phyloP scores from a whole-genome alignment of 495 filamentous ascomycete species.

The Annulohypoxylon nitens region DNA sequence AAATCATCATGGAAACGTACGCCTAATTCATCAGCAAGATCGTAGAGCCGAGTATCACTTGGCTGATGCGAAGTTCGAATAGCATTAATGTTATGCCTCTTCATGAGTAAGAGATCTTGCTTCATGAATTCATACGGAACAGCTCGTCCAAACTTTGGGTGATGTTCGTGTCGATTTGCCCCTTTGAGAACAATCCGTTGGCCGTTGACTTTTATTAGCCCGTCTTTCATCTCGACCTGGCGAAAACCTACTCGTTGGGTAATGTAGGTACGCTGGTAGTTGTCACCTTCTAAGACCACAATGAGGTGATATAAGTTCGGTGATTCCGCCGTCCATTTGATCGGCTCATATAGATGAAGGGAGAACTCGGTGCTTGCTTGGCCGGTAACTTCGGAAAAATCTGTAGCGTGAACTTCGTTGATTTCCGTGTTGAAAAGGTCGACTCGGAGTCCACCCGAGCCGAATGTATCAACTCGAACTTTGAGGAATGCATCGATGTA shows the following conservation, averaged over 20 bases:
- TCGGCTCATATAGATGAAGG: constrained; percentile 60
- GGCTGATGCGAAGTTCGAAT: constrained; percentile 74
- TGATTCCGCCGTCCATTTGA: constrained; percentile 76
- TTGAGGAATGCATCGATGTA: constrained; percentile 68
- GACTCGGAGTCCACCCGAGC: constrained; percentile 49
- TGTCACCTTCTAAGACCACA: constrained; percentile 53
- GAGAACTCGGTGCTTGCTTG: constrained; percentile 49
- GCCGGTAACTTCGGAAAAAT: constrained; percentile 9
- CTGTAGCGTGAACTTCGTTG: constrained; percentile 34
- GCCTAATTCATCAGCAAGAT: constrained; percentile 76
- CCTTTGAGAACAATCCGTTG: constrained; percentile 68
- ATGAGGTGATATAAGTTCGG: constrained; percentile 69
- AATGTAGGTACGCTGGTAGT: constrained; percentile 45
- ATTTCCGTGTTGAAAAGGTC: constrained; percentile 52
- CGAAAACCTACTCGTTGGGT: constrained; percentile 69
- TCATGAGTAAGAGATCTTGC: constrained; percentile 74
- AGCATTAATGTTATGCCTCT: constrained; percentile 74
- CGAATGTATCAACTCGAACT: constrained; percentile 58
- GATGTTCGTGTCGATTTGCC: constrained; percentile 75
- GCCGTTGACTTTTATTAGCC: constrained; percentile 71
- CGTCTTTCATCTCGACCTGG: constrained; percentile 68
- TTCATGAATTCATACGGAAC: constrained; percentile 69
- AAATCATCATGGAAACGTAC: constrained; percentile 20
- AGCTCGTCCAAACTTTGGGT: constrained; percentile 69
- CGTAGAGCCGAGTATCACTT: constrained; percentile 67